These are phyloP conservation scores for Penium margaritaceum DNA, from an alignment of 139 green algal genomes.

Conservation along the genomic window DNA sequence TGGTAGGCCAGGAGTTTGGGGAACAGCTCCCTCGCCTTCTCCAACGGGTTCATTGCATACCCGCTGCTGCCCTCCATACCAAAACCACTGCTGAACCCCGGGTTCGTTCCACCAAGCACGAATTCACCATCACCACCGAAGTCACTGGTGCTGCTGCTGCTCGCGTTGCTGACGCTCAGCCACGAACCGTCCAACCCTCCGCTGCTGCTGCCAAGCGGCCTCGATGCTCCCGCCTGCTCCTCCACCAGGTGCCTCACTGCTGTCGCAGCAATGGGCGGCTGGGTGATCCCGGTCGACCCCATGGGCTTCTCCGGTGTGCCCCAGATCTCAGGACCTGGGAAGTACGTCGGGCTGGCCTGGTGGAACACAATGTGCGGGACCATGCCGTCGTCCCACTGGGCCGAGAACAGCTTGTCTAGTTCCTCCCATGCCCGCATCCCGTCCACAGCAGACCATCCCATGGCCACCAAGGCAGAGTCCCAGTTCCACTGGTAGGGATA, in stretches of 20 bases:
- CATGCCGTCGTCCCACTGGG: constrained; percentile 37
- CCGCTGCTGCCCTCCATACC: too few species aligned
- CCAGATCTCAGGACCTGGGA: constrained; percentile 36
- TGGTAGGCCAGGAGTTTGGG: constrained; percentile 21
- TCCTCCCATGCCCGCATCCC: constrained; percentile 32
- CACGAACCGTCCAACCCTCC: neutral
- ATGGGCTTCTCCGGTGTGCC: neutral
- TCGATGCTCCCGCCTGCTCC: neutral
- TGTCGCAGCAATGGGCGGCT: constrained; percentile 30
- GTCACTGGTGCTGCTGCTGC: constrained; percentile 6
- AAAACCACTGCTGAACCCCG: too few species aligned
- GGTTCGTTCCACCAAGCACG: too few species aligned
- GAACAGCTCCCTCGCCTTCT: constrained; percentile 24
- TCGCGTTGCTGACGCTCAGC: neutral
- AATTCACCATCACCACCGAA: too few species aligned
- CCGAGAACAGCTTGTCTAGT: constrained; percentile 12
- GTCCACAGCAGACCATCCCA: constrained; percentile 32
- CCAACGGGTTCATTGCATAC: too few species aligned
- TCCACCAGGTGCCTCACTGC: constrained; percentile 21
- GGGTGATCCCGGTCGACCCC: constrained; percentile 28
- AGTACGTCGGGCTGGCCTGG: constrained; percentile 22
- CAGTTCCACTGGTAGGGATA: constrained; percentile 46
- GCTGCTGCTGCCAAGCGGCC: neutral
- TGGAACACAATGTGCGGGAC: constrained; percentile 39
- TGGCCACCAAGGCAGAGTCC: constrained; percentile 23